Conservation (phyloP, 352 stramenopile species). For the Plasmopara halstedii region DNA sequence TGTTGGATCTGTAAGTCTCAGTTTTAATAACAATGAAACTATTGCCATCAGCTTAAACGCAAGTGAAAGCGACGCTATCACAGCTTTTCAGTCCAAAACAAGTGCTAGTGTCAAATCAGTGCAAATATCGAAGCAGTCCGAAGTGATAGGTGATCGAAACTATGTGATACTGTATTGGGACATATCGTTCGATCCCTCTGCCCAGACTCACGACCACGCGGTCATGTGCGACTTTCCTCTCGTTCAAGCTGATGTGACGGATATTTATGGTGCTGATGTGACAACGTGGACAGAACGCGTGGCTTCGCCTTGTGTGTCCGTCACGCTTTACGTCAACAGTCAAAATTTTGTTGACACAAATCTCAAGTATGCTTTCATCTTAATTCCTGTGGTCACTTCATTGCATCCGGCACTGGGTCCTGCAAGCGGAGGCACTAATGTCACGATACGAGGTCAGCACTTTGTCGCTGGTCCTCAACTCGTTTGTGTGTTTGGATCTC, state of each 20-base stretch:
- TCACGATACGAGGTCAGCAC: conserved; percentile 26
- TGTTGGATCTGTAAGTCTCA: not conserved
- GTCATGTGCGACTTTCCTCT: not conserved
- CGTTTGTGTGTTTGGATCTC: conserved; percentile 30
- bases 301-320: conserved; percentile 8
- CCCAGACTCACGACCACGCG: not conserved
- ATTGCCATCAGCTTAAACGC: not conserved
- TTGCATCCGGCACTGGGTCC: conserved; percentile 21
- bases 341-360: conserved; percentile 12
- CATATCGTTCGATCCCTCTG: not conserved
- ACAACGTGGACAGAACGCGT: conserved; percentile 8
- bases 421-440: conserved; percentile 25
- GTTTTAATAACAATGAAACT: not conserved
- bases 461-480: conserved; percentile 25
- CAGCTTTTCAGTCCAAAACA: not conserved
- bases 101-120: not conserved
- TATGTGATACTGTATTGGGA: not conserved
- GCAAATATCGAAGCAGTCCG: not conserved
- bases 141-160: not conserved
- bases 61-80: not conserved
- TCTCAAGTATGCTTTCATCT: conserved; percentile 15
- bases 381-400: conserved; percentile 19
- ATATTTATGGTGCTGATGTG: conserved; percentile 21
- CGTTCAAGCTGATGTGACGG: conserved; percentile 4
- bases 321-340: conserved; percentile 21